phyloP scores from a whole-genome alignment of 2,329 filamentous ascomycete genomes.

The Hymenoscyphus fraxineus region DNA sequence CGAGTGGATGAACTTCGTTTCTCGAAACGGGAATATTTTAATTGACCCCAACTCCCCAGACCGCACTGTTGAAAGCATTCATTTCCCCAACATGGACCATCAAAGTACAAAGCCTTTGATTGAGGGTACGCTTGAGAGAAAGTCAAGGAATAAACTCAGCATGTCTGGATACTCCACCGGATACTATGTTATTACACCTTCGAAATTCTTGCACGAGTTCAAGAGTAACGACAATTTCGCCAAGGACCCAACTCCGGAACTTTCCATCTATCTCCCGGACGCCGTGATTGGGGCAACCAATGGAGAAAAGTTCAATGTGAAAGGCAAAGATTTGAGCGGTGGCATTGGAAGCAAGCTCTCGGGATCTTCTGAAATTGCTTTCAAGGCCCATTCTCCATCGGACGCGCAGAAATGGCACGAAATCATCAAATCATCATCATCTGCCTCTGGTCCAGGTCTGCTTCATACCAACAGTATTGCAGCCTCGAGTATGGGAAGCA shows the following conservation, averaged over 20 bases:
- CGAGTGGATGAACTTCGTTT: constrained; percentile 84
- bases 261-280: constrained; percentile 89
- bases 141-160: constrained; percentile 78
- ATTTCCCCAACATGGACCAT: constrained; percentile 89
- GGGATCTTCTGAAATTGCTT: constrained; percentile 73
- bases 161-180: constrained; percentile 70
- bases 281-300: constrained; percentile 69
- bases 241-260: constrained; percentile 74
- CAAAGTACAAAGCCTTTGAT: constrained; percentile 74
- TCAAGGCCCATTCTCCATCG: constrained; percentile 78
- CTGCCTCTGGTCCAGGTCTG: constrained; percentile 15
- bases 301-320: constrained; percentile 86
- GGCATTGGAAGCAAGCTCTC: constrained; percentile 77
- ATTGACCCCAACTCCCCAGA: constrained; percentile 74
- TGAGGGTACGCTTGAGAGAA: constrained; percentile 84
- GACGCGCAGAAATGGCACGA: constrained; percentile 86
- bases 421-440: constrained; percentile 48
- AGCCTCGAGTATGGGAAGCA: constrained; percentile 16
- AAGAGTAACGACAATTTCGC: constrained; percentile 77
- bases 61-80: constrained; percentile 68
- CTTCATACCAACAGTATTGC: constrained; percentile 12
- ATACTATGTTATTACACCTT: constrained; percentile 88
- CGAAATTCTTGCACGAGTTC: constrained; percentile 92
- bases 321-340: constrained; percentile 87
- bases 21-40: constrained; percentile 66